Conservation (phyloP, 306 rosid genomes). For the Medicago ruthenica region DNA sequence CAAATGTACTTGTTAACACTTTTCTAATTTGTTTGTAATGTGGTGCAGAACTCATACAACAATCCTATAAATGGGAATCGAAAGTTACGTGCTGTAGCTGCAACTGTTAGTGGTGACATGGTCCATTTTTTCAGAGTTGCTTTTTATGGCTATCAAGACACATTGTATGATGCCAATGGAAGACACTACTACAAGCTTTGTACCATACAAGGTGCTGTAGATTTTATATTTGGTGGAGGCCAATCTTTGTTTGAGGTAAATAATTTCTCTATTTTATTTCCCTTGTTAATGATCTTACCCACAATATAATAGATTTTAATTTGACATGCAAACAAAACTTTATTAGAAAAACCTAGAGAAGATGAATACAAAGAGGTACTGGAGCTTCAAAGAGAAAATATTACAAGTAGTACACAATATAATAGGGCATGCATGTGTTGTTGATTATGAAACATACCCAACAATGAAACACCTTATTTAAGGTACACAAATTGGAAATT, state of each 20-base stretch:
- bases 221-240: slow-evolving; percentile 81
- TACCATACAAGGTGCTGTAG: slow-evolving; percentile 87
- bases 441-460: too few relatives aligned
- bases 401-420: too few relatives aligned
- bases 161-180: slow-evolving; percentile 81
- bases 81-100: slow-evolving; percentile 66
- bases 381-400: too few relatives aligned
- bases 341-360: too few relatives aligned
- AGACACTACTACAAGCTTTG: slow-evolving; percentile 77
- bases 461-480: too few relatives aligned
- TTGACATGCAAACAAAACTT: too few relatives aligned
- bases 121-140: slow-evolving; percentile 64
- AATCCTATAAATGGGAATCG: slow-evolving; percentile 46
- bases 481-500: too few relatives aligned
- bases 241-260: slow-evolving; percentile 79
- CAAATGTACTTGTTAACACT: too few relatives aligned
- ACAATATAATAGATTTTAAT: too few relatives aligned
- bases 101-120: slow-evolving; percentile 67
- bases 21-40: not conserved
- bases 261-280: not conserved
- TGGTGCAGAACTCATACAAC: slow-evolving; percentile 68
- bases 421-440: too few relatives aligned
- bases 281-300: not conserved
- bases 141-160: slow-evolving; percentile 83
- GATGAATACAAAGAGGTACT: too few relatives aligned